These are phyloP conservation scores for Talaromyces islandicus DNA, from an alignment of 2,329 filamentous ascomycete species.

Conservation along the genomic window DNA sequence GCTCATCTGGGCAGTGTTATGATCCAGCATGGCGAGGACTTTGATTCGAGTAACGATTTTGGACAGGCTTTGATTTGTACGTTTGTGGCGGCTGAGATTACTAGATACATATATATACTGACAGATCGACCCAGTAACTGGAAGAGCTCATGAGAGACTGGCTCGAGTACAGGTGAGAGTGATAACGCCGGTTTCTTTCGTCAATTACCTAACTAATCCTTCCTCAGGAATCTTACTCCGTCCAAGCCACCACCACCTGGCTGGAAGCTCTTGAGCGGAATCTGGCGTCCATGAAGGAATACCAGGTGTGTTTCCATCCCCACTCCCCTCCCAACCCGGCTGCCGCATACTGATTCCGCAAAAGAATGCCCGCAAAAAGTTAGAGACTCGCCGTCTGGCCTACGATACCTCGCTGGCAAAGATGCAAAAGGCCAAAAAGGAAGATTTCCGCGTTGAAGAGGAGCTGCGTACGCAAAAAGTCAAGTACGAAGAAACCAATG, in stretches of 20 bases:
- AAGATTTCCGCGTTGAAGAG: conserved; percentile 89
- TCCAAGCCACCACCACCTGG: conserved; percentile 75
- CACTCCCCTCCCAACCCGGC: no score
- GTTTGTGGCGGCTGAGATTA: conserved; percentile 19
- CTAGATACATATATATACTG: neutral
- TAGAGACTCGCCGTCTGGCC: conserved; percentile 79
- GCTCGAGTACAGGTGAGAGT: conserved; percentile 60
- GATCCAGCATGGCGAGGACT: conserved; percentile 86
- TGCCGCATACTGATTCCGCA: neutral
- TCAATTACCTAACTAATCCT: neutral
- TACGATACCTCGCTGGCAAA: conserved; percentile 87
- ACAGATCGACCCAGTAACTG: conserved; percentile 52
- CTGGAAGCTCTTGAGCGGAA: conserved; percentile 86
- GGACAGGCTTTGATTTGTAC: conserved; percentile 74
- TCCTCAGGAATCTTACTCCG: conserved; percentile 65
- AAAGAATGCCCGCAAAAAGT: conserved; percentile 80
- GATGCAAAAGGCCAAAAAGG: conserved; percentile 87
- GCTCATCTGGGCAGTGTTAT: conserved; percentile 77
- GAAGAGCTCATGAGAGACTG: conserved; percentile 80
- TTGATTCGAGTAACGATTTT: conserved; percentile 84
- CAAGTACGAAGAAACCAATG: conserved; percentile 92
- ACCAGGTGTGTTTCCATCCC: conserved; percentile 59
- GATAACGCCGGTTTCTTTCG: neutral
- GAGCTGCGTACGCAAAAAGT: conserved; percentile 85
- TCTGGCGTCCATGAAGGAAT: conserved; percentile 93